phyloP scores from a whole-genome alignment of 2,329 filamentous ascomycete species.

The Sclerotinia sclerotiorum region DNA sequence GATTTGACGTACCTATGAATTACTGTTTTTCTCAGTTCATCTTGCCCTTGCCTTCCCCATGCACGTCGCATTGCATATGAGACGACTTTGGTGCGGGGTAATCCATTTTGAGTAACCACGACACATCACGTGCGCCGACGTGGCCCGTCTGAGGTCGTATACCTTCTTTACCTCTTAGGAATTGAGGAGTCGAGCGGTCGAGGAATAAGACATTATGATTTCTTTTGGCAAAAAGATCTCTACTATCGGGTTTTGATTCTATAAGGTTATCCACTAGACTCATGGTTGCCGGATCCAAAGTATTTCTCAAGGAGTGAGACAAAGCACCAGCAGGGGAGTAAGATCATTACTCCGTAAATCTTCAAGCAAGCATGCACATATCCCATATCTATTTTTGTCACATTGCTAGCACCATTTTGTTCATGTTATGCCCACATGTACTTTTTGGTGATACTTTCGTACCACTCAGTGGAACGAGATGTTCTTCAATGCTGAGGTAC shows the following conservation, averaged over 20 bases:
- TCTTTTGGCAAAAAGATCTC: background rate
- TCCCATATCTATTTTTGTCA: too few species aligned
- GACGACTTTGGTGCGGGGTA: constrained; percentile 19
- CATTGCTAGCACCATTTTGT: background rate
- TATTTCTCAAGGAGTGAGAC: background rate
- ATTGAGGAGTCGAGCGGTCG: too few species aligned
- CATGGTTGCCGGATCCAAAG: background rate
- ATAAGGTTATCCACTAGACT: too few species aligned
- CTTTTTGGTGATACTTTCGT: background rate
- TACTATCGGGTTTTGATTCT: background rate
- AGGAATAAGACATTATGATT: background rate
- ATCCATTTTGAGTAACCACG: constrained; percentile 16
- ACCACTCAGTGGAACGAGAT: too few species aligned
- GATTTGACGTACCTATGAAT: background rate
- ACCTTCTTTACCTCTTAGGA: too few species aligned
- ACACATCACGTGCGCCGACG: constrained; percentile 10
- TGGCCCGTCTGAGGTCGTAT: background rate
- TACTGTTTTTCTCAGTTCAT: background rate
- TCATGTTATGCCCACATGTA: background rate
- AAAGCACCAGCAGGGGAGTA: background rate
- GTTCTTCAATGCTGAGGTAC: too few species aligned
- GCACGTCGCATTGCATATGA: constrained; percentile 10
- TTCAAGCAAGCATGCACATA: background rate
- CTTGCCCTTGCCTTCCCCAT: background rate
- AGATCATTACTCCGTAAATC: too few species aligned